Evolutionary conservation across 768 basidiomycete species (phyloP).

Genomic region (Auricularia heimuer): DNA sequence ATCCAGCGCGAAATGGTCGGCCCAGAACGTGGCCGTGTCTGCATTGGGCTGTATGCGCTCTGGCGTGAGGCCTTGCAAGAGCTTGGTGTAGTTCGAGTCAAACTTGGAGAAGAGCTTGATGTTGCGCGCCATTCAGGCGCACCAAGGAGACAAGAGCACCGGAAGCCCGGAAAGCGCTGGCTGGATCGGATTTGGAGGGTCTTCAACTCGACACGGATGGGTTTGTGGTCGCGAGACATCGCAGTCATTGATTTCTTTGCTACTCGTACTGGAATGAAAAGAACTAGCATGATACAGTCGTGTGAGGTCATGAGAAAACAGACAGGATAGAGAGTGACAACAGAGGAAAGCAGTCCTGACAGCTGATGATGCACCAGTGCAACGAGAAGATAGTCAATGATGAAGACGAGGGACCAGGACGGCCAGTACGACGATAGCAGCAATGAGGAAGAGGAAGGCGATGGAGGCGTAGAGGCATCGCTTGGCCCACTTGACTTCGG

Average conservation of each 20-base stretch:
- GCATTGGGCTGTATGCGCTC: conserved; percentile 36
- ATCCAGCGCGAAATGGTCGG: conserved; percentile 40
- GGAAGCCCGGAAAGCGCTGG: not conserved
- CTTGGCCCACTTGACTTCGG: conserved; percentile 34
- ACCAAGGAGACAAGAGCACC: not conserved
- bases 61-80: conserved; percentile 31
- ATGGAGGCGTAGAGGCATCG: conserved; percentile 25
- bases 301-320: not conserved
- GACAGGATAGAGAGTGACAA: not conserved
- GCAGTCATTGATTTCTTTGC: not conserved
- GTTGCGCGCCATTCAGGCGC: not conserved
- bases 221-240: no score
- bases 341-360: not conserved
- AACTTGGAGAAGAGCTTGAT: not conserved
- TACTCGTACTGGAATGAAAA: not conserved
- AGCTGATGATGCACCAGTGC: not conserved
- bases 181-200: no score
- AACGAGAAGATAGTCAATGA: not conserved
- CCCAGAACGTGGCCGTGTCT: conserved; percentile 40
- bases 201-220: no score
- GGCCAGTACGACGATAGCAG: conserved; percentile 3
- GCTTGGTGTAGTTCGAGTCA: not conserved
- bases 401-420: not conserved
- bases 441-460: conserved; percentile 12
- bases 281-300: conserved; percentile 1